Conservation (phyloP, 352 stramenopile species). For the Pythium graminicola region DNA sequence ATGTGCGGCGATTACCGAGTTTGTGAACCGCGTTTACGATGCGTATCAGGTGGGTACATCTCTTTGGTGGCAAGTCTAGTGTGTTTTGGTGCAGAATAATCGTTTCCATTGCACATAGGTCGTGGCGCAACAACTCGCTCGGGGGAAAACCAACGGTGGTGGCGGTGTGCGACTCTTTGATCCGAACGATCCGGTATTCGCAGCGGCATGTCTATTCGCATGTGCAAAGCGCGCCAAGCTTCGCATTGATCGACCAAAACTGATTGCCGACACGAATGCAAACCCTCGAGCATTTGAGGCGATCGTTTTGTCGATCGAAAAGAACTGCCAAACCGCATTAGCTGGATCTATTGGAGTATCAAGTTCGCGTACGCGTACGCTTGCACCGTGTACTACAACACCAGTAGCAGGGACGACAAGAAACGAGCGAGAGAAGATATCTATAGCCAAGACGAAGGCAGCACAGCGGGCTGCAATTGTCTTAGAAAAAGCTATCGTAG, state of each 20-base stretch:
- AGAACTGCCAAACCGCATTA: slow-evolving; percentile 15
- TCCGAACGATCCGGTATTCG: slow-evolving; percentile 44
- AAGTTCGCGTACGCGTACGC: background rate
- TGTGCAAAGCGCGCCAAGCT: slow-evolving; percentile 66
- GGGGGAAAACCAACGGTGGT: slow-evolving; percentile 8
- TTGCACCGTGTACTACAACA: too few relatives aligned
- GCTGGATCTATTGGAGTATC: background rate
- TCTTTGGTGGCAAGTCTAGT: background rate
- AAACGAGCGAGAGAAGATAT: background rate
- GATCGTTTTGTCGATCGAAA: slow-evolving; percentile 65
- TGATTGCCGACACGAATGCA: slow-evolving; percentile 54
- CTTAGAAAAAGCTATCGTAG: slow-evolving; percentile 7
- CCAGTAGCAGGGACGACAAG: too few relatives aligned
- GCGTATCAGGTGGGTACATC: slow-evolving; percentile 35
- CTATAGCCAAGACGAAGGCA: slow-evolving; percentile 15
- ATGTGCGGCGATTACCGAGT: slow-evolving; percentile 56
- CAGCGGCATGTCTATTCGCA: slow-evolving; percentile 57
- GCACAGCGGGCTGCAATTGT: slow-evolving; percentile 16
- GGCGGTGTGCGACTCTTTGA: slow-evolving; percentile 24
- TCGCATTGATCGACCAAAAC: slow-evolving; percentile 46
- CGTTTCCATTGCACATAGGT: slow-evolving; percentile 8
- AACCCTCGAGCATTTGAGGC: slow-evolving; percentile 55
- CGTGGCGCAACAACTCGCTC: slow-evolving; percentile 24
- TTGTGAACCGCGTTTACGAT: slow-evolving; percentile 46
- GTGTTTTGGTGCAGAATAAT: background rate